Evolutionary conservation across 179 eudicot genomes (phyloP), one percentile per base, ranked within the genome.

Genomic region (Silene vulgaris): DNA sequence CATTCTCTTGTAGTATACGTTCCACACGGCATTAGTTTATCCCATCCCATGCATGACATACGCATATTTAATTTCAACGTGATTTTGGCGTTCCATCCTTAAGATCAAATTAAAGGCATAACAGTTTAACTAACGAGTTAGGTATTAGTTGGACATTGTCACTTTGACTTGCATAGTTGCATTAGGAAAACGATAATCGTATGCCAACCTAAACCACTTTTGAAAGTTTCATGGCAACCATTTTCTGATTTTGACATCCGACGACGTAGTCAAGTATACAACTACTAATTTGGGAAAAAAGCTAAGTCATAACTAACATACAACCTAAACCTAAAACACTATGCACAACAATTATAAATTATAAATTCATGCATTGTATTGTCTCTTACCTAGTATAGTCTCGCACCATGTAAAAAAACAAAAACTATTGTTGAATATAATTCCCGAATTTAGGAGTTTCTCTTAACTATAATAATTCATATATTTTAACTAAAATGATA

Each of bases 51-150:
- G 26, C 16, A 14, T 50, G 57, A 50, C 57, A 50, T 50, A 50
- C 1, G 56, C 56, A 50, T 50, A 12, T 50, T 54, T 14, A n/a
- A 75, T 16, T 77, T 70, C 72, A 74, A 67, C 64, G 57, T 50
- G 61, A 52, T 8, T 1, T 16, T 50, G 48, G 56, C 19, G n/a
- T 60, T 63, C 40, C 26, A 60, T 60, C 30, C 60, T 62, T 69
- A 48, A 60, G 26, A 29, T 73, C 67, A 70, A 62, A 74, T 30
- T 20, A 3, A 2, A n/a, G 61, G 57, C 57, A 69, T 45, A 69
- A 69, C 73, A 69, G 71, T 63, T 75, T 70, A 75, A 79, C 82
- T 75, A 75, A 75, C 78, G 23, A 29, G 75, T 73, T 73, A 75
- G 82, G 82, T 80, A 80, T 69, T 64, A 21, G 50, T 40, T 75